Percentiles rank a stretch among this genome's conserved stretches.
Conservation (phyloP, 148 eudicot genomes). For the Rhododendron williamsianum region DNA sequence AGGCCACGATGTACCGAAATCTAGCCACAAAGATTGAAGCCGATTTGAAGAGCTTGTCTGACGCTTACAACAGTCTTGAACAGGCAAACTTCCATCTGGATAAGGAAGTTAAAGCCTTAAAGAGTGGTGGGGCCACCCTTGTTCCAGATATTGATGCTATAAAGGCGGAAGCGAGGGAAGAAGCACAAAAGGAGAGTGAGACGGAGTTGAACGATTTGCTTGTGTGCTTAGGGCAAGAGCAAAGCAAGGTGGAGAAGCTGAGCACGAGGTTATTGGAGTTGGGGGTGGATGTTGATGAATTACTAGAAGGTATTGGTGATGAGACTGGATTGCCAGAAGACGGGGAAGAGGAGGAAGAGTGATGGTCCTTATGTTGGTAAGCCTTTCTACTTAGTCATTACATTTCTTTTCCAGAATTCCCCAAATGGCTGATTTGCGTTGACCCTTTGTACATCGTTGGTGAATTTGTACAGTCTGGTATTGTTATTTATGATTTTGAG, state of each 20-base stretch:
- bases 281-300: constrained; percentile 77
- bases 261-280: constrained; percentile 57
- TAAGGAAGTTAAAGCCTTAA: constrained; percentile 51
- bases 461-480: constrained; percentile 9
- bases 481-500: constrained; percentile 3
- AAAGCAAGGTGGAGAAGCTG: constrained; percentile 84
- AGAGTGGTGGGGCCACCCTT: constrained; percentile 43
- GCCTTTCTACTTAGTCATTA: neutral
- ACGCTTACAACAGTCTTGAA: constrained; percentile 92
- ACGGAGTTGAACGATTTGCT: constrained; percentile 78
- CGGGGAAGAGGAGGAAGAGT: constrained; percentile 44
- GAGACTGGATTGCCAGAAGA: constrained; percentile 58
- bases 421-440: neutral
- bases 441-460: neutral
- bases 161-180: constrained; percentile 77
- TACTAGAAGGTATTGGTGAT: constrained; percentile 89
- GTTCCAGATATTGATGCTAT: constrained; percentile 60
- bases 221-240: constrained; percentile 96
- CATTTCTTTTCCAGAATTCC: neutral
- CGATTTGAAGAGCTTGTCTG: constrained; percentile 83
- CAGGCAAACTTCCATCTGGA: constrained; percentile 64
- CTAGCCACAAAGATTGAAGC: constrained; percentile 68
- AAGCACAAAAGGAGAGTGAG: constrained; percentile 85
- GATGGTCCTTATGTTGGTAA: neutral
- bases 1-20: constrained; percentile 47